These are phyloP conservation scores for Phylloporus sp. DNA, from an alignment of 1,284 basidiomycete species.

Conservation along the genomic window DNA sequence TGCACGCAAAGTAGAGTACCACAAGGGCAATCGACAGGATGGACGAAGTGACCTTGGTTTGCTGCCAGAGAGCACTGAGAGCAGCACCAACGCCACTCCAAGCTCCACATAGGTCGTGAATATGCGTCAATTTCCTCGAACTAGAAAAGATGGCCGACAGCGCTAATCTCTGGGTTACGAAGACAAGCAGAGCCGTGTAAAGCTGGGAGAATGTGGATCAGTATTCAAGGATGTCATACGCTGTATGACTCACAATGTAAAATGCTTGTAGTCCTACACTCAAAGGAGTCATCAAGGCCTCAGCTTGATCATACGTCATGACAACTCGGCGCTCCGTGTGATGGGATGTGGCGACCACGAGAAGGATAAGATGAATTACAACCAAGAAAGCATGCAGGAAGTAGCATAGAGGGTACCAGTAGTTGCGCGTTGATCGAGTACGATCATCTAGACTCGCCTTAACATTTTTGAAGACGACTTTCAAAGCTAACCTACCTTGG, in stretches of 20 bases:
- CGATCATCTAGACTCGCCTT: neutral
- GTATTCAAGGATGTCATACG: neutral
- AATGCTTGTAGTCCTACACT: neutral
- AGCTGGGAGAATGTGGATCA: neutral
- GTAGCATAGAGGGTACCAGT: neutral
- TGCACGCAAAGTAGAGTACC: neutral
- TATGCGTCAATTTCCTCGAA: neutral
- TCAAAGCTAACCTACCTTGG: neutral
- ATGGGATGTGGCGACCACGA: neutral
- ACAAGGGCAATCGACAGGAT: neutral
- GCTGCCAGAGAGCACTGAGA: neutral
- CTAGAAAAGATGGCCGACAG: neutral
- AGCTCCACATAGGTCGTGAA: neutral
- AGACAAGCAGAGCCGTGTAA: slow-evolving; percentile 1
- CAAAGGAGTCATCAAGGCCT: neutral
- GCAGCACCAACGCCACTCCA: slow-evolving; percentile 1
- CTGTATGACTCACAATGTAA: neutral
- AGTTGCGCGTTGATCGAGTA: neutral
- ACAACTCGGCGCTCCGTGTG: neutral
- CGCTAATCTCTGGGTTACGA: slow-evolving; percentile 1
- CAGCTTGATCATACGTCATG: neutral
- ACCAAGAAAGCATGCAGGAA: neutral
- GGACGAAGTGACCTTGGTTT: slow-evolving; percentile 6
- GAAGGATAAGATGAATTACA: neutral
- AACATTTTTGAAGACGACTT: neutral